Evolutionary conservation across 768 basidiomycete species (phyloP).

Genomic region (Lactifluus rugatus): DNA sequence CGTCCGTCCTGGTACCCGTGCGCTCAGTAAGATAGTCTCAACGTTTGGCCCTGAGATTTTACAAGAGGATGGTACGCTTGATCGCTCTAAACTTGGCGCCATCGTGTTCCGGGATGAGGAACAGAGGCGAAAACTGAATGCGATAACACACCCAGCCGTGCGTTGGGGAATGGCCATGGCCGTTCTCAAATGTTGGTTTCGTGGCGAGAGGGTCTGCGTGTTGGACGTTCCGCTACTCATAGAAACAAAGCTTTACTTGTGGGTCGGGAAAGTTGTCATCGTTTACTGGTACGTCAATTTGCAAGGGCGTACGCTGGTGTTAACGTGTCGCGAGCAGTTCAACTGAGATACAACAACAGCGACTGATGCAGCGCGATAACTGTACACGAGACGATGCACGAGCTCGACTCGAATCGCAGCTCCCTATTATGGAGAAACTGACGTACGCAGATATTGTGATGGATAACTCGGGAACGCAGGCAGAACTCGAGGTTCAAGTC

Average conservation of each 20-base stretch:
- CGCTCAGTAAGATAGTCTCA: slow-evolving; percentile 52
- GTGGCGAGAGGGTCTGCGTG: slow-evolving; percentile 68
- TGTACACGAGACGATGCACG: slow-evolving; percentile 58
- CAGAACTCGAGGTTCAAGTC: slow-evolving; percentile 54
- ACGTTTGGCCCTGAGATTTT: slow-evolving; percentile 68
- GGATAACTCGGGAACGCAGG: slow-evolving; percentile 75
- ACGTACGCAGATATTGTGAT: slow-evolving; percentile 77
- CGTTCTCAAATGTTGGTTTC: slow-evolving; percentile 62
- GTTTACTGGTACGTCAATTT: slow-evolving; percentile 87
- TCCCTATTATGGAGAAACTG: slow-evolving; percentile 71
- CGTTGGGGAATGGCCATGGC: slow-evolving; percentile 61
- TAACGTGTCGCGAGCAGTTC: slow-evolving; percentile 41
- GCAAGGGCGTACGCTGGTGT: too few relatives aligned
- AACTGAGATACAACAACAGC: slow-evolving; percentile 69
- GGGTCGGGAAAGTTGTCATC: slow-evolving; percentile 75
- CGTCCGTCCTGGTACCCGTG: slow-evolving; percentile 74
- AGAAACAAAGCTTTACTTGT: slow-evolving; percentile 77
- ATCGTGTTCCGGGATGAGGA: slow-evolving; percentile 75
- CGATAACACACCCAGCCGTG: slow-evolving; percentile 90
- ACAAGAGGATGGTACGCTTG: slow-evolving; percentile 55
- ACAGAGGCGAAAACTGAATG: slow-evolving; percentile 66
- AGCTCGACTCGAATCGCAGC: slow-evolving; percentile 68
- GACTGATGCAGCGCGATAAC: slow-evolving; percentile 68
- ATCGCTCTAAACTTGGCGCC: slow-evolving; percentile 73
- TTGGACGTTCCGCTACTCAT: slow-evolving; percentile 90